Conservation (phyloP, 2,329 filamentous ascomycete species). For the Fusarium caatingaense region DNA sequence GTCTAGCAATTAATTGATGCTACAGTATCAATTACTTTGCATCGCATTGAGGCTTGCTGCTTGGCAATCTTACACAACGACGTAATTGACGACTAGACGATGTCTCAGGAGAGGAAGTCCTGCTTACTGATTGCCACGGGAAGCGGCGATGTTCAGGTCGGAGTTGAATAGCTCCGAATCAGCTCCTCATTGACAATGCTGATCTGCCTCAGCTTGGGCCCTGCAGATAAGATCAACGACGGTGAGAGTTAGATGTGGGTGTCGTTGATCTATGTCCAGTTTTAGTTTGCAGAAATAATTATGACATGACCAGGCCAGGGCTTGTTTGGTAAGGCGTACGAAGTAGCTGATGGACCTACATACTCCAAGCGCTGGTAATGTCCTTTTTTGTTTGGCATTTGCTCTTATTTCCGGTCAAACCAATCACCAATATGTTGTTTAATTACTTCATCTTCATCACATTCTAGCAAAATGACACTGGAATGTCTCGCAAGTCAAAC, state of each 20-base stretch:
- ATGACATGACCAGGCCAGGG: slow-evolving; percentile 2
- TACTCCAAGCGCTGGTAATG: neutral
- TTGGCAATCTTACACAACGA: slow-evolving; percentile 20
- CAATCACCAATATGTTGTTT: too few species aligned
- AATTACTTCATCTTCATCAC: neutral
- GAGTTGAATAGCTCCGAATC: neutral
- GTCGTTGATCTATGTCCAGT: neutral
- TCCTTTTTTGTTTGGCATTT: too few species aligned
- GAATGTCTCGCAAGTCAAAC: neutral
- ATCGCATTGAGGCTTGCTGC: neutral
- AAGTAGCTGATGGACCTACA: too few species aligned
- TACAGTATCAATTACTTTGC: slow-evolving; percentile 8
- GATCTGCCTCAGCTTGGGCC: neutral
- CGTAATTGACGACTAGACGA: slow-evolving; percentile 10
- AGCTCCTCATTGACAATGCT: neutral
- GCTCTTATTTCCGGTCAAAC: too few species aligned
- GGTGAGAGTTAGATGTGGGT: neutral
- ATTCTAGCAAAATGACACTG: too few species aligned
- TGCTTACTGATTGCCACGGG: slow-evolving; percentile 16
- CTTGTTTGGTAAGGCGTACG: neutral
- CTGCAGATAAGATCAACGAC: slow-evolving; percentile 2
- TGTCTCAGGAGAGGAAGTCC: too few species aligned
- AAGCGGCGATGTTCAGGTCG: neutral
- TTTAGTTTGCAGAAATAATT: neutral
- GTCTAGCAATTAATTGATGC: neutral